Base-by-base conservation (phyloP, 129 eudicot species). In the Mikania micrantha region DNA sequence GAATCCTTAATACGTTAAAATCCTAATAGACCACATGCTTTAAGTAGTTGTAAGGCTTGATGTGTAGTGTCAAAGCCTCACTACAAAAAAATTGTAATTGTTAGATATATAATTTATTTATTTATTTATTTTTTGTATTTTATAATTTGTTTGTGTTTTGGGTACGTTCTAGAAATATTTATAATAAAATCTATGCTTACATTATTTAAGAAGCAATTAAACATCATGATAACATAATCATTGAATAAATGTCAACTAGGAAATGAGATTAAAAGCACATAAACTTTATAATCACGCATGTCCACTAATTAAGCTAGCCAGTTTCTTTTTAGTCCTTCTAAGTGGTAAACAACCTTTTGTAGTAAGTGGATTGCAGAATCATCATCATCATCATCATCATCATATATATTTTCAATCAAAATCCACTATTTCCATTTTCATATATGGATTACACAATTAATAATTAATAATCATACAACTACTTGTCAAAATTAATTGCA, bases 211-310 rank as follows among this genome's bases (percentile, higher is more conserved):
- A 10, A 6, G 20, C 7, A 21, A 20, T 31, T 41, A 59, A 68
- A 58, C 48, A 60, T 70, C 4, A 70, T 54, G 66, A 70, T 59
- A 71, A 20, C 35, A 71, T 60, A 60, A 47, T 71, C 13, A 60
- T 53, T 42, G 61, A 60, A 31, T 32, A 60, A 13, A 31, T 72
- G 19, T 60, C 39, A 72, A 31, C 64, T 48, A 13, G 8, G 28
- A 70, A 58, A 72, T 16, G 40, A 72, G 77, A 60, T 31, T 45
- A 60, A 59, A 72, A 60, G 60, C 21, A 6, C 57, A 60, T 72
- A 60, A 72, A 72, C 69, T 72, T 72, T 57, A 12, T 45, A 60
- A 66, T 74, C 73, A 54, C 69, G 79, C 60, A 28, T 66, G 12
- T 41, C 50, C 79, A 74, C 73, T 66, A n/a, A n/a, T n/a, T n/a